These are phyloP conservation scores for Cladosporium cucumerinum DNA, from an alignment of 2,329 filamentous ascomycete species.

Conservation along the genomic window DNA sequence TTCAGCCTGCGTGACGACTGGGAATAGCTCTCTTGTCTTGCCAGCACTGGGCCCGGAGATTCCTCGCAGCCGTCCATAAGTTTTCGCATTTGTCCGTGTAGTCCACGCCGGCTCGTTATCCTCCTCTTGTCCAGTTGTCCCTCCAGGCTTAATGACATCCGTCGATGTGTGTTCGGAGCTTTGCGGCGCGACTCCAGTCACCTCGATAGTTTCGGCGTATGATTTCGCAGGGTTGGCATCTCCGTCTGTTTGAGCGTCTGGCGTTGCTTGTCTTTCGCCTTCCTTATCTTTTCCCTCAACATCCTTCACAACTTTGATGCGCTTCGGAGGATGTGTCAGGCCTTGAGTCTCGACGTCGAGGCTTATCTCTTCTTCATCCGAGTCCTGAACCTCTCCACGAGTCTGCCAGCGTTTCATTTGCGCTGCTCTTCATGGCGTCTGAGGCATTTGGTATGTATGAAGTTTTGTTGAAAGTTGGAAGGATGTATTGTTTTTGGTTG, in stretches of 20 bases:
- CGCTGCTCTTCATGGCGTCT: constrained; percentile 24
- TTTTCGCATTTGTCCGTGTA: neutral
- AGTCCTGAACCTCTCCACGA: constrained; percentile 50
- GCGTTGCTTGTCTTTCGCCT: neutral
- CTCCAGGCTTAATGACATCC: neutral
- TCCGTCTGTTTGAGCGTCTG: neutral
- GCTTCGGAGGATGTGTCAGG: constrained; percentile 22
- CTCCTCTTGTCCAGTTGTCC: neutral
- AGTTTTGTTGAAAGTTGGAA: neutral
- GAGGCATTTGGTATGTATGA: constrained; percentile 7
- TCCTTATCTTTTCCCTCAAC: neutral
- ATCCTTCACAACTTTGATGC: constrained; percentile 7
- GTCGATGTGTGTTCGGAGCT: neutral
- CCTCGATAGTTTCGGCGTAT: neutral
- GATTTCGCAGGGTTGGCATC: neutral
- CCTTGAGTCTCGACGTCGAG: constrained; percentile 16
- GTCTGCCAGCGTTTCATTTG: constrained; percentile 50
- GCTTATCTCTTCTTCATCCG: constrained; percentile 47
- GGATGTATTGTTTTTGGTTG: neutral
- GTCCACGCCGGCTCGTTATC: constrained; percentile 14
- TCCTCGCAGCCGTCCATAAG: neutral
- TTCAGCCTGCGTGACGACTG: neutral
- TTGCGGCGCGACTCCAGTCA: neutral
- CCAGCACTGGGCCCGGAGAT: neutral
- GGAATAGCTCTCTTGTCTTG: neutral